phyloP scores from a whole-genome alignment of 2,329 filamentous ascomycete genomes.

The Aureobasidium melanogenum region DNA sequence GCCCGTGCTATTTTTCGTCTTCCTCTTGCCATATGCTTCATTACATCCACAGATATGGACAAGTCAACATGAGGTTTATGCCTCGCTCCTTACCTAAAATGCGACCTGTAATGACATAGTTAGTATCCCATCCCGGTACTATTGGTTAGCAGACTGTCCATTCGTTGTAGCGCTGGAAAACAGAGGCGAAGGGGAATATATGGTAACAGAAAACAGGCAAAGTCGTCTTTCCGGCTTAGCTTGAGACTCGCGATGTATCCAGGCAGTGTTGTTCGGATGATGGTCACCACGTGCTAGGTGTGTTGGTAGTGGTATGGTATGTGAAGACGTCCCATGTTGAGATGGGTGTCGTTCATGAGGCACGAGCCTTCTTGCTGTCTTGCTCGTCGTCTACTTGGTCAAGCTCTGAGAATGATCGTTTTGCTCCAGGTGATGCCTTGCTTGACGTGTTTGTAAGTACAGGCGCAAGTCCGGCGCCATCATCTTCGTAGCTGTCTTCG shows the following conservation, averaged over 20 bases:
- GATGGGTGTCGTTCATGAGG: constrained; percentile 9
- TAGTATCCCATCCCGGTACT: not conserved
- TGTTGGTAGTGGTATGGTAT: not conserved
- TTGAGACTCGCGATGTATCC: not conserved
- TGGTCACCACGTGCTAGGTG: not conserved
- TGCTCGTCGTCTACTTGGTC: constrained; percentile 12
- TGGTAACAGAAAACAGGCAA: not conserved
- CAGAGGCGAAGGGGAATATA: not conserved
- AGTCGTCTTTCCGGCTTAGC: not conserved
- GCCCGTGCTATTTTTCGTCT: not conserved
- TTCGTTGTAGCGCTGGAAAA: constrained; percentile 1
- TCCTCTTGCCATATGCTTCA: not conserved
- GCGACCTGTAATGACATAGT: not conserved
- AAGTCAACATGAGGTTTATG: too few relatives aligned
- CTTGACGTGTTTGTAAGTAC: constrained; percentile 1
- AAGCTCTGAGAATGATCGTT: not conserved
- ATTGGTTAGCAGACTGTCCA: not conserved
- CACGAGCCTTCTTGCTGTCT: constrained; percentile 14
- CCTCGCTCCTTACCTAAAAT: not conserved
- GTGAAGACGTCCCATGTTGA: not conserved
- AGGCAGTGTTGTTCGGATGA: not conserved
- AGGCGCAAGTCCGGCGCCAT: constrained; percentile 10
- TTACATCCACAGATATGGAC: not conserved
- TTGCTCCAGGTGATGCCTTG: constrained; percentile 1
- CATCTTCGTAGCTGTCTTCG: constrained; percentile 18